phyloP scores from a whole-genome alignment of 352 stramenopile species.

The Hyaloperonospora brassicae region DNA sequence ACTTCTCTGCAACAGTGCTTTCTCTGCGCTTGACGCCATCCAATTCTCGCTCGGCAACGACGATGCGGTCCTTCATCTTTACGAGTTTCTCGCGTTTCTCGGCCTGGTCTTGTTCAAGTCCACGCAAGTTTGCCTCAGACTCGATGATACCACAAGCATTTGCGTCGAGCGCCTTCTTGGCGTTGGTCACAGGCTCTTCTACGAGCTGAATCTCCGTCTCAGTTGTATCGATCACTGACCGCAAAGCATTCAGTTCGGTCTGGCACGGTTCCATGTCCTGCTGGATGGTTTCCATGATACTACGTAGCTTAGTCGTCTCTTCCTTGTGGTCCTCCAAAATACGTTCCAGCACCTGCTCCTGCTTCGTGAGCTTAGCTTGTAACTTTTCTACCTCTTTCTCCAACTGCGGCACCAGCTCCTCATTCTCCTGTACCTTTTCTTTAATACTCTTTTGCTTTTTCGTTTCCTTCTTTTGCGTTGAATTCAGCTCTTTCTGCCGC shows the following conservation, averaged over 20 bases:
- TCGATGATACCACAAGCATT: constrained; percentile 51
- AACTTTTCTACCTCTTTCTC: constrained; percentile 76
- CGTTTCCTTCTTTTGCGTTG: constrained; percentile 82
- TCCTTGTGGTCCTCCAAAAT: constrained; percentile 73
- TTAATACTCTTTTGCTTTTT: constrained; percentile 87
- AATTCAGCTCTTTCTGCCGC: constrained; percentile 88
- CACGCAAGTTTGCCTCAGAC: constrained; percentile 43
- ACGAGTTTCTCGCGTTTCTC: constrained; percentile 47
- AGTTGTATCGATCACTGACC: constrained; percentile 70
- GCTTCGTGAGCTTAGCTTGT: constrained; percentile 60
- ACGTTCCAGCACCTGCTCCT: constrained; percentile 86
- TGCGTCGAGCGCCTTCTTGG: constrained; percentile 72
- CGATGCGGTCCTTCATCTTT: constrained; percentile 62
- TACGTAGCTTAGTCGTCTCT: constrained; percentile 60
- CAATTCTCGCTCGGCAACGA: constrained; percentile 78
- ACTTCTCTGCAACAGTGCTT: constrained; percentile 44
- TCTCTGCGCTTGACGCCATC: constrained; percentile 51
- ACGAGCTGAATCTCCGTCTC: constrained; percentile 77
- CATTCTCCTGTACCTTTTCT: constrained; percentile 77
- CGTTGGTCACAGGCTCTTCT: constrained; percentile 59
- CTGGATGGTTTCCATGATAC: constrained; percentile 67
- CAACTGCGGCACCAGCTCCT: constrained; percentile 84
- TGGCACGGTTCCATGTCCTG: constrained; percentile 76
- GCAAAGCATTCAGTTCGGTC: constrained; percentile 57
- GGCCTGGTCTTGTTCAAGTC: constrained; percentile 54